Base-by-base conservation (phyloP, 306 rosid genomes). In the Neltuma alba region DNA sequence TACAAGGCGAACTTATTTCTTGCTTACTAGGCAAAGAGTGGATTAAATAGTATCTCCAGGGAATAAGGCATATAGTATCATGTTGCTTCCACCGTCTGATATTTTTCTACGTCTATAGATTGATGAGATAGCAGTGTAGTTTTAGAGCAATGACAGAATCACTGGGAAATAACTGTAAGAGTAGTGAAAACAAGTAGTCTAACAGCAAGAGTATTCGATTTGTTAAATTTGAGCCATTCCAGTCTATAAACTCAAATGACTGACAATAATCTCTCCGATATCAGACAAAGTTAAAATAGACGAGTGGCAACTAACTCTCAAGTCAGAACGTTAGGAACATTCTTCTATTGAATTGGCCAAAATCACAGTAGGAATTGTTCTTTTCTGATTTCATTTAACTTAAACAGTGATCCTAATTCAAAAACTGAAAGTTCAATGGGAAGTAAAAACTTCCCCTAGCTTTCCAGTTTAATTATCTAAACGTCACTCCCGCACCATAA, bases 401-500 rank as follows among this genome's bases (percentile, higher is more conserved):
- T 54, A 21, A 45, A 61, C 40, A 63, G 38, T 36, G 37, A 37
- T 42, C 66, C 8, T 10, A 21, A 8, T 70, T 70, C 27, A 36
- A 34, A 31, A 47, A 23, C 52, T 31, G 21, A 82, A 75, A 40
- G 21, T 18, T 76, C 21, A 78, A 4, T 44, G 9, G 40, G 66
- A 73, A 69, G 38, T 64, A 31, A 14, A 25, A 54, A 37, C 44
- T 33, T 41, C 14, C 71, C 76, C 52, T 23, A 40, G 28, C 37
- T 58, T 50, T 40, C 25, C 48, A 25, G 33, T 45, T 60, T 23
- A 71, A 18, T 11, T 15, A 64, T 18, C 23, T 40, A 66, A 71
- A n/a, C n/a, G 76, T 57, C 75, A 69, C 33, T 69, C 76, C 33
- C 48, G 42, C 27, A 63, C 44, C 70, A 72, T 66, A 41, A 16